These are phyloP conservation scores for Suillus sp. DNA, from an alignment of 768 basidiomycete genomes.

Conservation along the genomic window DNA sequence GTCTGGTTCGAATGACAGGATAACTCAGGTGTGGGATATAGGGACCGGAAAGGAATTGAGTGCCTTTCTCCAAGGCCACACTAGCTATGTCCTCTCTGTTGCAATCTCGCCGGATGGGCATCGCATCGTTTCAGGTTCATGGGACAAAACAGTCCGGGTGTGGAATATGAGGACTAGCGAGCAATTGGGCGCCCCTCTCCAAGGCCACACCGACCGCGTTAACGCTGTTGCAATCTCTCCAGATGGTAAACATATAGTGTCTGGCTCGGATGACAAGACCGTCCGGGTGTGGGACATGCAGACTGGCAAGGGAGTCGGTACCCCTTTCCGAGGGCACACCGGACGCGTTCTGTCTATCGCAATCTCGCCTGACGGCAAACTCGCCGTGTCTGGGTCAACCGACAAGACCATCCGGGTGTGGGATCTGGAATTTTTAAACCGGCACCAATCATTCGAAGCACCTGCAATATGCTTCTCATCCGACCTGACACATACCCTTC, in stretches of 20 bases:
- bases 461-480: background rate
- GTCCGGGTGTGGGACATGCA: slow-evolving; percentile 4
- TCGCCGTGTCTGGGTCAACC: background rate
- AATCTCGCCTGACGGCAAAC: slow-evolving; percentile 15
- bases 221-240: background rate
- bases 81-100: background rate
- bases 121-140: background rate
- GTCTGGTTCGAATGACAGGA: background rate
- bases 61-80: background rate
- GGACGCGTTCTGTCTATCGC: slow-evolving; percentile 13
- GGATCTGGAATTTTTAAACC: background rate
- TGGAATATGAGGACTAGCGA: background rate
- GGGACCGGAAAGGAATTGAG: background rate
- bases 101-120: background rate
- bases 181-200: background rate
- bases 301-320: background rate
- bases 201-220: background rate
- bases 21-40: background rate
- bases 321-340: slow-evolving; percentile 8
- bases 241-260: background rate
- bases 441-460: too few relatives aligned
- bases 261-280: background rate
- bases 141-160: background rate
- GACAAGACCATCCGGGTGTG: slow-evolving; percentile 9
- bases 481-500: background rate